A percentile compares a stretch with the other conserved stretches of the same genome.
phyloP scores from a whole-genome alignment of 2,329 filamentous ascomycete species.

The Hypoxylon sp. region DNA sequence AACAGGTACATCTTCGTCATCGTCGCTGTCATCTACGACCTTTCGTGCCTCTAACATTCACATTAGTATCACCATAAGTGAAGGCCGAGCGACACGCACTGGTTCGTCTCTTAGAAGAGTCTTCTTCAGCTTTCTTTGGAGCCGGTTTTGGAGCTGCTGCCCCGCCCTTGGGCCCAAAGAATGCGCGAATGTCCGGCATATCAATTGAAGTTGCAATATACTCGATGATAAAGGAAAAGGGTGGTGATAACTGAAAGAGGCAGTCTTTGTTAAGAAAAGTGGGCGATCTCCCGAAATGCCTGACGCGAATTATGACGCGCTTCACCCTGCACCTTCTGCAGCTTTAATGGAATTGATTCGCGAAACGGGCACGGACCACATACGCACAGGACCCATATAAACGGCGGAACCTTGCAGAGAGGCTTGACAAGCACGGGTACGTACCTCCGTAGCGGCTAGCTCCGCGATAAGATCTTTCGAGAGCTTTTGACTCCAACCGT shows the following conservation, averaged over 20 bases:
- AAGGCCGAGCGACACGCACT: slow-evolving; percentile 56
- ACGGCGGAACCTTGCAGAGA: neutral
- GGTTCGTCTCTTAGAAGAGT: slow-evolving; percentile 61
- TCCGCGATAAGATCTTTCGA: slow-evolving; percentile 20
- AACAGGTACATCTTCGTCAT: slow-evolving; percentile 69
- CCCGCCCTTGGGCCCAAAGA: slow-evolving; percentile 85
- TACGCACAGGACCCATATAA: neutral
- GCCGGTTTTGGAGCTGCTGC: slow-evolving; percentile 66
- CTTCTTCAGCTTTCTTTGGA: slow-evolving; percentile 62
- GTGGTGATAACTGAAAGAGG: neutral
- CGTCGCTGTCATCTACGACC: slow-evolving; percentile 81
- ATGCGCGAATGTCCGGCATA: slow-evolving; percentile 94
- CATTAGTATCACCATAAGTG: slow-evolving; percentile 23
- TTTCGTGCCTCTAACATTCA: slow-evolving; percentile 68
- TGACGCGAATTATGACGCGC: slow-evolving; percentile 47
- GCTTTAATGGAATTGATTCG: slow-evolving; percentile 40
- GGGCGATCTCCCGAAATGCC: slow-evolving; percentile 16
- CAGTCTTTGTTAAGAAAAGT: slow-evolving; percentile 21
- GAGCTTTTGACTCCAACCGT: slow-evolving; percentile 25
- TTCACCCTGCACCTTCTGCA: slow-evolving; percentile 21
- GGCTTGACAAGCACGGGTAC: slow-evolving; percentile 12
- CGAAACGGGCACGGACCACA: slow-evolving; percentile 31
- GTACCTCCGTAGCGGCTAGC: slow-evolving; percentile 16
- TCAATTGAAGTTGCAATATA: slow-evolving; percentile 23
- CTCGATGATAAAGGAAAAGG: slow-evolving; percentile 12